Evolutionary conservation across 2,329 filamentous ascomycete genomes (phyloP), one percentile per base, ranked within the genome.

Genomic region (Paracorniculantispora psalliotae): DNA sequence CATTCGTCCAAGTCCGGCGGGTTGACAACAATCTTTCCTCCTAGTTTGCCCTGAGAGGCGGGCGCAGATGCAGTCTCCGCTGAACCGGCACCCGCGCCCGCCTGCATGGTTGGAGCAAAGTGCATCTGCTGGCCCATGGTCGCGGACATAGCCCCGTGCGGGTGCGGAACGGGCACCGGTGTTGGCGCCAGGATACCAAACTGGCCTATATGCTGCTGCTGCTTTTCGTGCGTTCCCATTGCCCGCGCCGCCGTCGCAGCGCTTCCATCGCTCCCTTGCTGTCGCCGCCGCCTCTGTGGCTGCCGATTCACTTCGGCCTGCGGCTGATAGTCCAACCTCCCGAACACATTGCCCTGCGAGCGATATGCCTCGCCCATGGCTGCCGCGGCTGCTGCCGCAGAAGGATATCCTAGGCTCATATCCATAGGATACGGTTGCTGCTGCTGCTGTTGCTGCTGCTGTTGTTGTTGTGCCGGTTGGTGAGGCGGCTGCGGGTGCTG

Each of bases 1-100:
- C 90, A 93, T 62, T 78, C 76, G 13, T 83, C 77, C 51, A 92
- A 76, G 64, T 88, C 78, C 2, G 88, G 88, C 41, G 89, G 89
- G 66, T 89, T 76, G 9, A 84, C 71, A 12, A 90, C 79, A 63
- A 88, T 75, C 67, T 79, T 86, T 26, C 73, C 78, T 51, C 79
- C 77, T 60, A 82, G 73, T 66, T 82, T 57, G 30, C 52, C 75
- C 41, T 75, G 71, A 28, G 77, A 74, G 21, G 69, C 61, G 2
- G 72, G 69, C 44, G 74, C 10, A 12, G 37, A 48, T n/a, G 57
- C n/a, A 3, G 23, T 25, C 13, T 10, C 52, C 17, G 13, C 26
- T 13, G 47, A 8, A 25, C 25, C 52, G 2, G 37, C 59, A 15
- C 28, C 52, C 2, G 21, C 62, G 21, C 66, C 65, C n/a, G 54